Evolutionary conservation across 2,329 filamentous ascomycete species (phyloP), one percentile per base, ranked within the genome.

Genomic region (Nigrospora osmanthi): DNA sequence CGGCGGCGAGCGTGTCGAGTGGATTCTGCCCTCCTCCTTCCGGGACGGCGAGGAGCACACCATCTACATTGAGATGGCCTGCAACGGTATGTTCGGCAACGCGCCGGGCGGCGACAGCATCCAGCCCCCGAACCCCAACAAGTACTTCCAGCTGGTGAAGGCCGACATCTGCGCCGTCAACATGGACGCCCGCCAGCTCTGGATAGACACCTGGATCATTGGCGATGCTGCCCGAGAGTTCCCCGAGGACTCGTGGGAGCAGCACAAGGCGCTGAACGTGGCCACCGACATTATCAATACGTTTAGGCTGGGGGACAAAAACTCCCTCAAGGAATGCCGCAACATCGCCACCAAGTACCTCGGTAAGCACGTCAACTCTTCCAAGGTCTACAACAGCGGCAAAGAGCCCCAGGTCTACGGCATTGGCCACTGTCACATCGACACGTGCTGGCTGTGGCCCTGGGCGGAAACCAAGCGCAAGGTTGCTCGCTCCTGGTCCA

Each of bases 401-500:
- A 83, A 83, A 23, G 75, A 85, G 32, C 80, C 88, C 2, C 75
- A 94, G 47, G 87, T 97, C 4, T 93, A 81, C 55, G 91, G 82
- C 33, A 91, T 97, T 52, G 93, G 93, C 0, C 89, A 98, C 63
- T 98, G 93, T 56, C 93, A 98, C 65, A 98, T 98, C 54, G 93
- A 97, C 66, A 95, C 86, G 28, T 96, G 91, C 66, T 98, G 93
- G 93, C 75, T 98, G 33, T 98, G 93, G 93, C 93, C 93, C 0
- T 98, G 89, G 79, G 93, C 86, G 11, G 93, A 98, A 71, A 97
- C 93, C 0, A 96, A 94, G 69, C 86, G 93, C 58, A 98, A 98
- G 71, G 85, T 97, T 30, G 90, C 85, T 16, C 81, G 93, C 38
- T 96, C 90, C 11, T 98, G 93, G 93, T 91, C 89, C 2, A 97